These are phyloP conservation scores for Halophytophthora batemanensis DNA, from an alignment of 352 stramenopile species.

Conservation along the genomic window DNA sequence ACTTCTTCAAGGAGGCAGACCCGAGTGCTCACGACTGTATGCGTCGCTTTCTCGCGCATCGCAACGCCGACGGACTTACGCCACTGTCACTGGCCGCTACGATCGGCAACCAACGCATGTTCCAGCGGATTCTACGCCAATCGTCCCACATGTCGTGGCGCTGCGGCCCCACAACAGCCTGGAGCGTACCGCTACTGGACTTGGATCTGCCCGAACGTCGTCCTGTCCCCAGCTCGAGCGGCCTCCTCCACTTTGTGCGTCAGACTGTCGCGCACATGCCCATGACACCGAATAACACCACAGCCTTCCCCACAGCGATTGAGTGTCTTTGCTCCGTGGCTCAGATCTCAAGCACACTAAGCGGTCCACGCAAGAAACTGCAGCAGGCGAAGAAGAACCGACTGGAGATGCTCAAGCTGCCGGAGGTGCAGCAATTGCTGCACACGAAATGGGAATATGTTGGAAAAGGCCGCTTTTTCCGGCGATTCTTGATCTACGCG, in stretches of 20 bases:
- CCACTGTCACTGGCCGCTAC: constrained; percentile 55
- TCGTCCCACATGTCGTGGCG: constrained; percentile 45
- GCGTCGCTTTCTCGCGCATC: constrained; percentile 38
- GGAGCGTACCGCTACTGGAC: constrained; percentile 48
- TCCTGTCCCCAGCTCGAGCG: constrained; percentile 14
- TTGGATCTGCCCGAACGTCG: constrained; percentile 46
- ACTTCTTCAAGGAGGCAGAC: too few species aligned
- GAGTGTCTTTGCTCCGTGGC: constrained; percentile 58
- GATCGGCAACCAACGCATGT: constrained; percentile 50
- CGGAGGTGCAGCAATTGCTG: constrained; percentile 48
- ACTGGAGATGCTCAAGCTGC: constrained; percentile 53
- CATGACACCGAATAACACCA: too few species aligned
- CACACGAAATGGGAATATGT: constrained; percentile 71
- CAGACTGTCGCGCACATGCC: constrained; percentile 8
- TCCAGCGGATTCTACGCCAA: constrained; percentile 52
- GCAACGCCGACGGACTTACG: constrained; percentile 50
- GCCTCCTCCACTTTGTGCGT: constrained; percentile 22
- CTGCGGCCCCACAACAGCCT: constrained; percentile 54
- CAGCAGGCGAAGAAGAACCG: constrained; percentile 33
- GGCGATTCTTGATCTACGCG: constrained; percentile 30
- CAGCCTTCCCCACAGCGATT: constrained; percentile 42
- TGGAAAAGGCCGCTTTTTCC: constrained; percentile 41
- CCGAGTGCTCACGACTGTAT: too few species aligned
- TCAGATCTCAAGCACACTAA: constrained; percentile 38
- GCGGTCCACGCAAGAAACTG: constrained; percentile 13